phyloP scores from a whole-genome alignment of 2,329 filamentous ascomycete genomes.

The Pseudogymnoascus destructans region DNA sequence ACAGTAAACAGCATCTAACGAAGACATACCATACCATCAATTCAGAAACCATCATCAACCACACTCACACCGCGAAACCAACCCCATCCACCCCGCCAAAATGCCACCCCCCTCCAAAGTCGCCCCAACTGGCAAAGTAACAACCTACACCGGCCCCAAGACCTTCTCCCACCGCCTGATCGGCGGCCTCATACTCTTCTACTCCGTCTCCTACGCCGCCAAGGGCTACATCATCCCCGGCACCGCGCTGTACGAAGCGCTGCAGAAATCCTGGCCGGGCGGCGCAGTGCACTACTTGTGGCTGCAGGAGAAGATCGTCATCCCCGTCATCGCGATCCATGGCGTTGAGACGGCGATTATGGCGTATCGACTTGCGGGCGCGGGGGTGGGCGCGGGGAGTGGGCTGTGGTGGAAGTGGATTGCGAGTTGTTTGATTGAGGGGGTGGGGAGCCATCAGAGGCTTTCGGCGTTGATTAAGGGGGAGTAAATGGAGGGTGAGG shows the following conservation, averaged over 20 bases:
- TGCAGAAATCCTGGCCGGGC: background rate
- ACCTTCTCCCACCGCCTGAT: background rate
- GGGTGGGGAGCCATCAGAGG: slow-evolving; percentile 1
- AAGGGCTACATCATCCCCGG: background rate
- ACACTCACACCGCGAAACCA: background rate
- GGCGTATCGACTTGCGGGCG: background rate
- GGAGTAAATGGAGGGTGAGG: background rate
- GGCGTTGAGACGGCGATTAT: slow-evolving; percentile 7
- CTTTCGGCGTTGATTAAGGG: slow-evolving; percentile 2
- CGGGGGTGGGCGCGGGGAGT: background rate
- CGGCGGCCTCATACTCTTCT: slow-evolving; percentile 5
- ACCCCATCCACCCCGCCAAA: background rate
- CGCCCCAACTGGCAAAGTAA: background rate
- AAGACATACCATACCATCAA: background rate
- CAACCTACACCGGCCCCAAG: background rate
- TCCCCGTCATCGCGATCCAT: background rate
- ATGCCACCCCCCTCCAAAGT: background rate
- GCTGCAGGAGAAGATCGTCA: slow-evolving; percentile 1
- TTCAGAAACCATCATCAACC: background rate
- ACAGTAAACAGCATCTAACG: background rate
- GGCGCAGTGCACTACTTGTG: background rate
- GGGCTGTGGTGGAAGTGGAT: slow-evolving; percentile 9
- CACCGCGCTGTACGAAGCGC: background rate
- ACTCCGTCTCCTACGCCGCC: slow-evolving; percentile 2
- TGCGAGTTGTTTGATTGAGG: slow-evolving; percentile 6